These are phyloP conservation scores for Jackrogersella minutella DNA, from an alignment of 495 filamentous ascomycete species.

Conservation along the genomic window DNA sequence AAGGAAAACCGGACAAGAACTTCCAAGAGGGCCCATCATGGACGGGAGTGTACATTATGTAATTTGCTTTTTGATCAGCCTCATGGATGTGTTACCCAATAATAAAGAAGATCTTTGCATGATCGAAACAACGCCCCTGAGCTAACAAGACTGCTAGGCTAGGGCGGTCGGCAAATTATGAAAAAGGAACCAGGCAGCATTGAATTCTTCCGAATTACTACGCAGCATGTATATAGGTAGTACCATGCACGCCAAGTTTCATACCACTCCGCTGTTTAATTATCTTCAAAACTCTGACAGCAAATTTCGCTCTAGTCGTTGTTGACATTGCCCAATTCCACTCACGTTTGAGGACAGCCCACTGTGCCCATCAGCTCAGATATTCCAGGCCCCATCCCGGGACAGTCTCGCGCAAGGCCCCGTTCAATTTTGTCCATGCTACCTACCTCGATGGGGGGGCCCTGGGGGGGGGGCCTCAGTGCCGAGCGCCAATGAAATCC, in stretches of 20 bases:
- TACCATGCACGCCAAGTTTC: not conserved
- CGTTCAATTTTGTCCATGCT: not conserved
- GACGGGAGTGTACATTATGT: constrained; percentile 7
- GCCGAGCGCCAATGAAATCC: not conserved
- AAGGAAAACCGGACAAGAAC: not conserved
- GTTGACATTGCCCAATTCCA: too few relatives aligned
- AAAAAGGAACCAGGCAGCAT: not conserved
- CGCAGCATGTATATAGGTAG: too few relatives aligned
- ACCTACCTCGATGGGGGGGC: too few relatives aligned
- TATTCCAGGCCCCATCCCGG: not conserved
- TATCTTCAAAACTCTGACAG: not conserved
- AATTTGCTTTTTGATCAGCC: constrained; percentile 26
- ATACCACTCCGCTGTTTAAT: too few relatives aligned
- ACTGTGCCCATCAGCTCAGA: constrained; percentile 14
- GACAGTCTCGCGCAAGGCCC: not conserved
- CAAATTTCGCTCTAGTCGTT: constrained; percentile 2
- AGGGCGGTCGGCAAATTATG: constrained; percentile 1
- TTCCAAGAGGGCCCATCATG: not conserved
- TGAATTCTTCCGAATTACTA: too few relatives aligned
- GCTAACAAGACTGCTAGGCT: not conserved
- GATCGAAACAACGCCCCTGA: constrained; percentile 12
- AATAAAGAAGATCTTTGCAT: not conserved
- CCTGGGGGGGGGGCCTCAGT: not conserved
- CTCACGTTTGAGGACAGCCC: too few relatives aligned
- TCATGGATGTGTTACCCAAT: constrained; percentile 10